phyloP scores from a whole-genome alignment of 116 monocot species.

The Phalaenopsis hybrid region DNA sequence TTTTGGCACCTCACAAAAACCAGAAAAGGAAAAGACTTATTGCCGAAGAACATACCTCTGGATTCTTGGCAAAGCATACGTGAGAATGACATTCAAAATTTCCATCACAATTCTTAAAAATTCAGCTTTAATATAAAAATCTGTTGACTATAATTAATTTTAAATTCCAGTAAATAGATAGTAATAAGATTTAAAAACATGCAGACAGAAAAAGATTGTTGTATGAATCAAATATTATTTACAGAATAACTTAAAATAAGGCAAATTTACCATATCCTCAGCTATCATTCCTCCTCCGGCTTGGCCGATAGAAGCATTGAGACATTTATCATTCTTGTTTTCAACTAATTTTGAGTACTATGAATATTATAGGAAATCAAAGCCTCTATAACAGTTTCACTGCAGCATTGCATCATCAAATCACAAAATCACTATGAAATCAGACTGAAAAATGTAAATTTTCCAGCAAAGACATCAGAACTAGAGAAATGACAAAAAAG shows the following conservation, averaged over 20 bases:
- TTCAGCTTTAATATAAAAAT: conserved; percentile 93
- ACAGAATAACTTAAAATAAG: background rate
- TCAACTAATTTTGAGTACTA: conserved; percentile 90
- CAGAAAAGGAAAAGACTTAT: background rate
- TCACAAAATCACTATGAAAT: background rate
- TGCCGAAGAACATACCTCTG: conserved; percentile 49
- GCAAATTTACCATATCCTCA: conserved; percentile 69
- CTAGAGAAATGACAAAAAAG: conserved; percentile 1
- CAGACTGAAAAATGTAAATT: no score
- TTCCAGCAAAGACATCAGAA: background rate
- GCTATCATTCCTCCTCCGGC: conserved; percentile 28
- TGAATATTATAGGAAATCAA: background rate
- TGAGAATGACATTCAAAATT: conserved; percentile 87
- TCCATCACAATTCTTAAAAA: conserved; percentile 93
- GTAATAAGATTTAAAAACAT: conserved; percentile 4
- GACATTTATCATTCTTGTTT: conserved; percentile 51
- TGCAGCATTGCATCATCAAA: background rate
- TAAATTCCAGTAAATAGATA: conserved; percentile 8
- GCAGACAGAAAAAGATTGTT: background rate
- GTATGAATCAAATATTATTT: background rate
- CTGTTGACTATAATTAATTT: conserved; percentile 61
- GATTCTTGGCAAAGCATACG: conserved; percentile 85
- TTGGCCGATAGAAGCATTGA: conserved; percentile 30
- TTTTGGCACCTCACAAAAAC: conserved; percentile 19
- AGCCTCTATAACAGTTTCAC: background rate